Evolutionary conservation across 2,329 filamentous ascomycete genomes (phyloP).

Genomic region (Periconia digitata): DNA sequence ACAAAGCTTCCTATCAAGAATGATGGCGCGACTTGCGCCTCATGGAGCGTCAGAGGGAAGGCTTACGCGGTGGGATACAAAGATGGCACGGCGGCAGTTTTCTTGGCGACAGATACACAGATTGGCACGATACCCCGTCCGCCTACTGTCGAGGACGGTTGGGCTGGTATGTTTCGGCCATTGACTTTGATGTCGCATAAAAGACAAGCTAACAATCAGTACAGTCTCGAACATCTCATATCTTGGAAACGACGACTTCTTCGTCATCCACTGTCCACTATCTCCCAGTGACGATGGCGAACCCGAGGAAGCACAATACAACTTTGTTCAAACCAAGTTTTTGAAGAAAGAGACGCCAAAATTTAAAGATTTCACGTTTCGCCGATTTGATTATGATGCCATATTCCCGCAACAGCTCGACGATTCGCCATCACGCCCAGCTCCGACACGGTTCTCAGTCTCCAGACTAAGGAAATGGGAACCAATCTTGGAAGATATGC

Average conservation of each 20-base stretch:
- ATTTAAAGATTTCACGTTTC: slow-evolving; percentile 65
- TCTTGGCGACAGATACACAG: slow-evolving; percentile 71
- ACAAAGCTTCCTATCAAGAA: slow-evolving; percentile 44
- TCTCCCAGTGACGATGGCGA: slow-evolving; percentile 54
- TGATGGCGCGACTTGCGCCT: slow-evolving; percentile 78
- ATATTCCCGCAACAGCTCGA: slow-evolving; percentile 18
- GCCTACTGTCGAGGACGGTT: slow-evolving; percentile 62
- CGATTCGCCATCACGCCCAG: slow-evolving; percentile 57
- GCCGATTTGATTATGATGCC: slow-evolving; percentile 65
- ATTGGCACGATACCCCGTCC: slow-evolving; percentile 81
- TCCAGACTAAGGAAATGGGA: slow-evolving; percentile 77
- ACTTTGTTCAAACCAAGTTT: slow-evolving; percentile 62
- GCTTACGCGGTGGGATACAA: slow-evolving; percentile 84
- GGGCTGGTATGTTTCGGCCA: slow-evolving; percentile 63
- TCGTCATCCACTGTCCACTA: slow-evolving; percentile 71
- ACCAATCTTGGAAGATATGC: slow-evolving; percentile 75
- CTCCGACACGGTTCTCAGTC: slow-evolving; percentile 75
- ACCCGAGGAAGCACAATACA: neutral
- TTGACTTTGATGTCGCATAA: neutral
- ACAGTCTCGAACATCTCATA: slow-evolving; percentile 79
- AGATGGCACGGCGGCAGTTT: slow-evolving; percentile 78
- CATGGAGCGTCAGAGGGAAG: slow-evolving; percentile 93
- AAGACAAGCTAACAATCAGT: slow-evolving; percentile 8
- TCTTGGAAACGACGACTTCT: slow-evolving; percentile 85
- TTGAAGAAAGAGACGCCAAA: slow-evolving; percentile 39